Conservation (phyloP, 176 grass and related monocot genomes). For the Eremochloa ophiuroides region DNA sequence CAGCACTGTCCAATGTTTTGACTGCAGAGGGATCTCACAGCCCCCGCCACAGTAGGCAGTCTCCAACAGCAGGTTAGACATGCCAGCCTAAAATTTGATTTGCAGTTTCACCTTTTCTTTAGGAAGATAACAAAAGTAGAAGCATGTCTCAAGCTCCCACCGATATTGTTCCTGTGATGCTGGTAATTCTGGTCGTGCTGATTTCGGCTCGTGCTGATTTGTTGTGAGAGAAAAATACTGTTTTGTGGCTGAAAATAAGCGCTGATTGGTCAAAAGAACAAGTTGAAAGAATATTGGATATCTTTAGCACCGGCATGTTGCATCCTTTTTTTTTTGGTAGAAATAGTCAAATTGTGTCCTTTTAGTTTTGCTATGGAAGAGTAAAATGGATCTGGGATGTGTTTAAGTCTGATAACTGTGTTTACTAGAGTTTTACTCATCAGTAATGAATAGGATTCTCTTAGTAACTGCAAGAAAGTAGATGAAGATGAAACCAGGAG, state of each 20-base stretch:
- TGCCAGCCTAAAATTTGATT: conserved; percentile 21
- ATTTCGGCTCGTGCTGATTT: too few relatives aligned
- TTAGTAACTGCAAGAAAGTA: neutral
- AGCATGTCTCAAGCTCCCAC: neutral
- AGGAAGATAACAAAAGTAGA: neutral
- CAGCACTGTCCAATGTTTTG: conserved; percentile 78
- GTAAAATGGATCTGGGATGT: neutral
- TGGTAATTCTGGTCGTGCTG: neutral
- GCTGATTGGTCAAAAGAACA: too few relatives aligned
- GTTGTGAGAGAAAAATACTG: too few relatives aligned
- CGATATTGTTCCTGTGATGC: neutral
- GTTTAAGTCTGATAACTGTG: neutral
- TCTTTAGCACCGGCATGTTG: neutral
- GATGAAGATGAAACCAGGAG: neutral
- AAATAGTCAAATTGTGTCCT: neutral
- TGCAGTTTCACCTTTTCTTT: neutral
- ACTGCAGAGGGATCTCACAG: conserved; percentile 70
- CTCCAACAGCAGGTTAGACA: conserved; percentile 31
- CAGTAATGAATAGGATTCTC: neutral
- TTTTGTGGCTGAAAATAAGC: too few relatives aligned
- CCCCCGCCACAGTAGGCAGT: conserved; percentile 24
- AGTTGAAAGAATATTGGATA: neutral
- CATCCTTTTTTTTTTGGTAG: neutral
- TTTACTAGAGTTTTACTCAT: neutral
- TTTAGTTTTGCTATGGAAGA: conserved; percentile 6